Evolutionary conservation across 1,284 basidiomycete species (phyloP).

Genomic region (Moniliophthora roreri): DNA sequence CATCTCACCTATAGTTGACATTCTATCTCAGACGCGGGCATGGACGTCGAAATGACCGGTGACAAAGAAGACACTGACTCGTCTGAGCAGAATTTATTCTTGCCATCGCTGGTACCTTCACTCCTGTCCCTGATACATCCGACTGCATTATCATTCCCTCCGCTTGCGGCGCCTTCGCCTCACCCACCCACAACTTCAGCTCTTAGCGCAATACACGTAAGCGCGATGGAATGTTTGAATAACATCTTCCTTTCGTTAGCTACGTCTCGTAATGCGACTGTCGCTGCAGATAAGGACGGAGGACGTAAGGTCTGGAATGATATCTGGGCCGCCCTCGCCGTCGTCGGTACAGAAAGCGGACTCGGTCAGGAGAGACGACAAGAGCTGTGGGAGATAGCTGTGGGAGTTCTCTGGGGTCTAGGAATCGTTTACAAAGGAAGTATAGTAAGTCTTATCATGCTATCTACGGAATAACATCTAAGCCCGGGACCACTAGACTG

Average conservation of each 20-base stretch:
- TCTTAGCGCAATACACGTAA: slow-evolving; percentile 78
- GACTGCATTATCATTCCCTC: slow-evolving; percentile 80
- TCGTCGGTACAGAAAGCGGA: slow-evolving; percentile 59
- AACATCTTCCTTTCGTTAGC: slow-evolving; percentile 84
- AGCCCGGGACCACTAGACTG: slow-evolving; percentile 31
- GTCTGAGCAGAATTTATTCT: slow-evolving; percentile 27
- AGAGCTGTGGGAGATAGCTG: slow-evolving; percentile 72
- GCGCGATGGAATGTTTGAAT: slow-evolving; percentile 88
- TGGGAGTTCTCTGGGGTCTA: slow-evolving; percentile 79
- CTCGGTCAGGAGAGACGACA: slow-evolving; percentile 64
- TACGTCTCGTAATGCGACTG: slow-evolving; percentile 37
- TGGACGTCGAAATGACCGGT: slow-evolving; percentile 31
- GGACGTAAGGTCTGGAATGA: slow-evolving; percentile 60
- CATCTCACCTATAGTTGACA: background rate
- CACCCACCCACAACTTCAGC: slow-evolving; percentile 87
- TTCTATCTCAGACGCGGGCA: slow-evolving; percentile 25
- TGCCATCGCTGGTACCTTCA: slow-evolving; percentile 55
- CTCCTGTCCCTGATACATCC: slow-evolving; percentile 71
- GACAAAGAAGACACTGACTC: slow-evolving; percentile 32
- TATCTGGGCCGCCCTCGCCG: slow-evolving; percentile 54
- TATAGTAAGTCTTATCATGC: slow-evolving; percentile 43
- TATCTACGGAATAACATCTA: background rate
- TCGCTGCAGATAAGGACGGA: slow-evolving; percentile 44
- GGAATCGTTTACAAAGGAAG: slow-evolving; percentile 67
- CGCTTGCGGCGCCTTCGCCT: slow-evolving; percentile 59